phyloP scores from a whole-genome alignment of 345 rosid genomes.

The Brassica incana region DNA sequence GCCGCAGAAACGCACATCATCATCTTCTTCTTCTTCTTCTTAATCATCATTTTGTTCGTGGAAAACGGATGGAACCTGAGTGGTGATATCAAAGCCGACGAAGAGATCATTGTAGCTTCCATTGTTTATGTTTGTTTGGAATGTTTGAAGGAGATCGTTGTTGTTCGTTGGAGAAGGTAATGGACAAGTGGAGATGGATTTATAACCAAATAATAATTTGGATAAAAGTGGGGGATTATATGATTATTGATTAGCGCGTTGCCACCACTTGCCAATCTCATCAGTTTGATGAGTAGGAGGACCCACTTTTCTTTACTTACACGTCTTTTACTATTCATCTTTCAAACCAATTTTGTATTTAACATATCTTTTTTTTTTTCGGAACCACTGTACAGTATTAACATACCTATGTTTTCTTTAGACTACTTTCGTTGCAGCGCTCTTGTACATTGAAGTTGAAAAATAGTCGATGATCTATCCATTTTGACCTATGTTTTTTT shows the following conservation, averaged over 20 bases:
- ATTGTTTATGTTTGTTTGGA: background rate
- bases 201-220: conserved; percentile 24
- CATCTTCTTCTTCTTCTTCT: background rate
- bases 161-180: conserved; percentile 15
- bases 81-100: conserved; percentile 2
- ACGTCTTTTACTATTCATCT: conserved; percentile 14
- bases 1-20: conserved; percentile 9
- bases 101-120: conserved; percentile 32
- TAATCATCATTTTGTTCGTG: background rate
- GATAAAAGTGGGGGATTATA: background rate
- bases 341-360: background rate
- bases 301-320: conserved; percentile 12
- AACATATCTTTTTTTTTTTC: too few species aligned
- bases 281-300: background rate
- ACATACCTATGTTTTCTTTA: background rate
- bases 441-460: background rate
- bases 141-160: background rate
- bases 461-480: background rate
- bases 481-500: background rate
- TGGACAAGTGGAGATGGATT: conserved; percentile 27
- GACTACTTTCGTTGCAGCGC: background rate
- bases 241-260: conserved; percentile 29
- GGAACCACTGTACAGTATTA: too few species aligned
- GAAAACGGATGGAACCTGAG: conserved; percentile 22
- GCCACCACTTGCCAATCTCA: background rate